Base-by-base conservation (phyloP, 352 stramenopile genomes). In the Elongisporangium prolatum region DNA sequence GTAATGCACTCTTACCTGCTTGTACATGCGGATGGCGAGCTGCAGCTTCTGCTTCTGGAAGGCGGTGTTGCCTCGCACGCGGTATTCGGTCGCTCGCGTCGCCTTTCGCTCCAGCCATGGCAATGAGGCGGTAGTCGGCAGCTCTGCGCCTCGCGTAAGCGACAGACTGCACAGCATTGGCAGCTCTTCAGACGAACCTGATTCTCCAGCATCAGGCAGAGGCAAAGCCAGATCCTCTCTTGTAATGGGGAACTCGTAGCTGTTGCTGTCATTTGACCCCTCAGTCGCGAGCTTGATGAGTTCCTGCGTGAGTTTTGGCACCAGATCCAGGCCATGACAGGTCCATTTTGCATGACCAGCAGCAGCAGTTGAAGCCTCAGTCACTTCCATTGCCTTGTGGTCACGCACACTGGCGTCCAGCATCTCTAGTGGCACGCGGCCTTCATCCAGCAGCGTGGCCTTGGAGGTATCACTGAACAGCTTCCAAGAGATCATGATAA, bases 21-120 rank as follows among this genome's bases (percentile, higher is more conserved):
- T 77, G 65, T 88, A 88, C 6, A 74, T 57, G 4, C 64, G 56
- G 18, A 79, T 56, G 1, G 82, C 80, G 0, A 58, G 51, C 9
- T 48, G n/a, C 37, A 75, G 62, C 13, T 57, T 64, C 24, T 75
- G 61, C 11, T 59, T 22, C 52, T 84, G 85, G 59, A 88, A 89
- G 44, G 65, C 67, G 4, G 78, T 70, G 51, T 88, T 89, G 40
- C 77, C 82, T 28, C 74, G 74, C 20, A 60, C 47, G 28, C 78
- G 77, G 37, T 84, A 86, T 24, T 70, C 62, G 2, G 48, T 63
- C 25, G 78, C 82, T 34, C 72, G 72, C 21, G 47, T 20, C 16
- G 86, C 38, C 49, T 92, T 92, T 56, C 62, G 72, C 10, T 65
- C 63, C 21, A 89, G 78, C 81, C 75, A 89, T 7, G 56, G 0